These are phyloP conservation scores for Penicillium bovifimosum DNA, from an alignment of 495 filamentous ascomycete species.

Conservation along the genomic window DNA sequence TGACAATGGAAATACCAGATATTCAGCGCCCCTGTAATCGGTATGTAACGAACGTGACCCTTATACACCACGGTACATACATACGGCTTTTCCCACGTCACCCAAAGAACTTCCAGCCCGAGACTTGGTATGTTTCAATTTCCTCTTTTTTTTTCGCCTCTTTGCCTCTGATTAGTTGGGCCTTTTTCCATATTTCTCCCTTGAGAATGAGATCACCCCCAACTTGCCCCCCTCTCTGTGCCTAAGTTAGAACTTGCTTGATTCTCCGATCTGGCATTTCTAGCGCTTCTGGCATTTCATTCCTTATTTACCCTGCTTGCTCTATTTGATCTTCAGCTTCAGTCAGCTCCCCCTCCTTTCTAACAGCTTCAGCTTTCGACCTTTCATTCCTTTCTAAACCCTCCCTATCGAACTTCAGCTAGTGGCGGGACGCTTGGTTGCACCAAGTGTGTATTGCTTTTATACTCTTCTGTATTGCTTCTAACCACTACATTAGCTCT, in stretches of 20 bases:
- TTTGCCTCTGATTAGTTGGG: slow-evolving; percentile 7
- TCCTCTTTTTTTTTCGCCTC: slow-evolving; percentile 14
- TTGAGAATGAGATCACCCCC: slow-evolving; percentile 8
- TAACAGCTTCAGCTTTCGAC: neutral
- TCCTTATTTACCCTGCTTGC: neutral
- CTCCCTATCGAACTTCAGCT: neutral
- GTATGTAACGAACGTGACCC: neutral
- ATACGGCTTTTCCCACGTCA: slow-evolving; percentile 9
- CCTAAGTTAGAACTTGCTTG: slow-evolving; percentile 9
- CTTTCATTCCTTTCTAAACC: neutral
- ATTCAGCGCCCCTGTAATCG: neutral
- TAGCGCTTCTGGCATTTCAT: slow-evolving; percentile 1
- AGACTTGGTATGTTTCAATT: slow-evolving; percentile 17
- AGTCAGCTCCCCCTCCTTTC: neutral
- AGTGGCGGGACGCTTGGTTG: neutral
- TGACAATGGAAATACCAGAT: no score
- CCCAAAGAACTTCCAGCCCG: slow-evolving; percentile 17
- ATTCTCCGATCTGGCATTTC: neutral
- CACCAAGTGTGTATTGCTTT: neutral
- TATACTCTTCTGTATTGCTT: neutral
- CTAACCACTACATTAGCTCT: neutral
- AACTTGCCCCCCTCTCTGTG: slow-evolving; percentile 5
- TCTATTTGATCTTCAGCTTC: neutral
- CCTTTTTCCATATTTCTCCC: slow-evolving; percentile 4
- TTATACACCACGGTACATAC: slow-evolving; percentile 3